Base-by-base conservation (phyloP, 805 yeast genomes). In the Wickerhamomyces chaumierensis region DNA sequence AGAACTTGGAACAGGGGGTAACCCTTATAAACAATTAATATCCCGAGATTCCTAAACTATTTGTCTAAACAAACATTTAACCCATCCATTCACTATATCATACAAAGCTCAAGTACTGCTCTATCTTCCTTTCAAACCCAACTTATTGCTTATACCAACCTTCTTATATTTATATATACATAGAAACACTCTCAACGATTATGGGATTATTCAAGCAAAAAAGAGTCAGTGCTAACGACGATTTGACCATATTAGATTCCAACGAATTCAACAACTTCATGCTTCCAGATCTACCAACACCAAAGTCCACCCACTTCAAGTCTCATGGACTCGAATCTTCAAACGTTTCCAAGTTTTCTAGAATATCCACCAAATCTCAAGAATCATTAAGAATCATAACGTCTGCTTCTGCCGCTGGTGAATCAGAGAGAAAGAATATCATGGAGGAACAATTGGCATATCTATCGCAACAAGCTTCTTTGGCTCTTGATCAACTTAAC, bases 381-480 rank as follows among this genome's bases (percentile, higher is more conserved):
- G 33, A 31, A 8, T 6, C 13, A 15, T 13, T 31, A 5, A 15
- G 13, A 15, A 16, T 31, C 17, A 31, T 31, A 16, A 31, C 33
- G 4, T 46, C 47, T 3, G 44, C 42, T 20, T 48, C 52, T 0
- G 15, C 51, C 4, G 47, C 46, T 33, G 58, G 57, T 25, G 58
- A 53, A 28, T 42, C 51, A 18, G 49, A 51, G 32, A 43, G 58
- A 31, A 52, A 53, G 19, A 12, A 45, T n/a, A 45, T 52, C 14
- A 36, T 53, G 14, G 58, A 53, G 35, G 49, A 53, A 35, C 58
- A 53, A 29, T 41, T 53, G 14, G 42, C 44, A 33, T 40, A 48
- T 31, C 37, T 53, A 11, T 43, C 54, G 5, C 48, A 45, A 9
- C 57, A 53, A 18, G 58, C 57, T 12, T 47, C 56, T 1, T 9